phyloP scores from a whole-genome alignment of 257 asterid species.

The Oldenlandia corymbosa region DNA sequence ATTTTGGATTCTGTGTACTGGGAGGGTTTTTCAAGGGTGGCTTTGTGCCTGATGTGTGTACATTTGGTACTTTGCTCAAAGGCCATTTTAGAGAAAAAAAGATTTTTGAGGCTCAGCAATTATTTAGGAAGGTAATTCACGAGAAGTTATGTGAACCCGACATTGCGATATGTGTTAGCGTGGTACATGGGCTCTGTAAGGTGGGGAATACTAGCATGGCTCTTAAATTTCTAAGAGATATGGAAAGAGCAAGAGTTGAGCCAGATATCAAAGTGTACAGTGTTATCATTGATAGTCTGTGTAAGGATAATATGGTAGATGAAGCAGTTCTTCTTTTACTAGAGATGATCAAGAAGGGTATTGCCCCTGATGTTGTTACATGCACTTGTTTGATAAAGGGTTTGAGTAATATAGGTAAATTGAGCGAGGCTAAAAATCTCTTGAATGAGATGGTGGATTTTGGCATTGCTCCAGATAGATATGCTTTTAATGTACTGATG shows the following conservation, averaged over 20 bases:
- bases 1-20: constrained; percentile 24
- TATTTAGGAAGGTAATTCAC: constrained; percentile 23
- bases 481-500: not conserved
- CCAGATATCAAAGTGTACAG: constrained; percentile 12
- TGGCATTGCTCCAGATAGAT: not conserved
- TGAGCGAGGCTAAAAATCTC: constrained; percentile 3
- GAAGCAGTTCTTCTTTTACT: constrained; percentile 12
- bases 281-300: constrained; percentile 20
- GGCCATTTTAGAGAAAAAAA: constrained; percentile 24
- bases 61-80: constrained; percentile 23
- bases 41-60: constrained; percentile 9
- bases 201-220: constrained; percentile 26
- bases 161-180: constrained; percentile 8
- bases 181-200: constrained; percentile 33
- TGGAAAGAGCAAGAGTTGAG: constrained; percentile 8
- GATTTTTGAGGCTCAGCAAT: constrained; percentile 17
- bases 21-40: constrained; percentile 29
- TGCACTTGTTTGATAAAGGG: constrained; percentile 23
- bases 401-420: constrained; percentile 5
- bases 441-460: constrained; percentile 4
- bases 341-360: constrained; percentile 5
- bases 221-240: constrained; percentile 1
- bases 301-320: constrained; percentile 26
- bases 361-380: constrained; percentile 9
- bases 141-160: constrained; percentile 20